A percentile compares a stretch with the other conserved stretches of the same genome.
Evolutionary conservation across 257 asterid genomes (phyloP).

Genomic region (Nicotiana knightiana): DNA sequence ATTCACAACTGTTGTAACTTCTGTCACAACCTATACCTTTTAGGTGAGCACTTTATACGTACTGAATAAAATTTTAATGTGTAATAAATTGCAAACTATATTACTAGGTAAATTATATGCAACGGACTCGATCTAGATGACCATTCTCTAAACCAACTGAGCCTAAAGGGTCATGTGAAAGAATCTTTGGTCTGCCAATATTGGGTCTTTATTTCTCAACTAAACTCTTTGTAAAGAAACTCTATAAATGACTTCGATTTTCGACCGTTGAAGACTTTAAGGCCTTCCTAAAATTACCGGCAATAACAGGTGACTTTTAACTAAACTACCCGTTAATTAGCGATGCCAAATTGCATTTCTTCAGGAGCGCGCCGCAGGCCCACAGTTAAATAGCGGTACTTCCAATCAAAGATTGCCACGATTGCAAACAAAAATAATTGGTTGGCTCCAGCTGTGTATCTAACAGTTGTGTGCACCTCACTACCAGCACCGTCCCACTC

Average conservation of each 20-base stretch:
- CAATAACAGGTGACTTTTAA: constrained; percentile 4
- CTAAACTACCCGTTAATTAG: neutral
- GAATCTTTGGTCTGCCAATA: neutral
- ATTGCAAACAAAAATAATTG: neutral
- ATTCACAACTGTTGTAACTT: too few relatives aligned
- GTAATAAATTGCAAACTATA: too few relatives aligned
- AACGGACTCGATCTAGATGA: too few relatives aligned
- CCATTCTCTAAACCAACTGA: too few relatives aligned
- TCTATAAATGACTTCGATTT: neutral
- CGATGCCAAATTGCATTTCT: neutral
- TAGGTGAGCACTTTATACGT: too few relatives aligned
- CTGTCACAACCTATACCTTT: too few relatives aligned
- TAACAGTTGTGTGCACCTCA: neutral
- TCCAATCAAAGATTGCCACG: neutral
- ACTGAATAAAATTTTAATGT: too few relatives aligned
- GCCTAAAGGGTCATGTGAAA: too few relatives aligned
- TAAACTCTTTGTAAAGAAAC: neutral
- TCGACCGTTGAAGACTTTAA: constrained; percentile 1
- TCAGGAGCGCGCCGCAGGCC: neutral
- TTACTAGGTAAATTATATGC: too few relatives aligned
- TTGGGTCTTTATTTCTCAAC: neutral
- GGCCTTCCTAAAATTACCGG: neutral
- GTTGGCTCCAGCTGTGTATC: constrained; percentile 10
- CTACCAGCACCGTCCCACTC: neutral
- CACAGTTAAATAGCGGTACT: neutral